Evolutionary conservation across 2,329 filamentous ascomycete species (phyloP).

Genomic region (Stachybotrys elegans): DNA sequence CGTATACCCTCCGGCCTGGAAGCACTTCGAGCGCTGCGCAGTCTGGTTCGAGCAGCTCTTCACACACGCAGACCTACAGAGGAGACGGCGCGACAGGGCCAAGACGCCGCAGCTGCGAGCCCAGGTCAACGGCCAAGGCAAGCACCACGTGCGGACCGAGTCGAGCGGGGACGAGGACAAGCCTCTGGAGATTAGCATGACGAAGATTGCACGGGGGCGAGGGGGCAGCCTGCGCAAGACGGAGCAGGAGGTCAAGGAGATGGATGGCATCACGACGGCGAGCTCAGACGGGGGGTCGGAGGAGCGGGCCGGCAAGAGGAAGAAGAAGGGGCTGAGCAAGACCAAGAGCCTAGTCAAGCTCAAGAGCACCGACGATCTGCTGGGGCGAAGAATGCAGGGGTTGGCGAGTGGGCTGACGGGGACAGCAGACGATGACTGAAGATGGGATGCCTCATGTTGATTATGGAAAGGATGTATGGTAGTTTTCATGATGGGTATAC

Average conservation of each 20-base stretch:
- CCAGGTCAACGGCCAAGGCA: slow-evolving; percentile 18
- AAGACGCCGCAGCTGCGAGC: slow-evolving; percentile 8
- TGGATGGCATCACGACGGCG: slow-evolving; percentile 8
- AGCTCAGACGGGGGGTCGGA: slow-evolving; percentile 15
- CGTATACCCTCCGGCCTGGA: slow-evolving; percentile 86
- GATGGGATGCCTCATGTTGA: no score
- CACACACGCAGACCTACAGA: slow-evolving; percentile 39
- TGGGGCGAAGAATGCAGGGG: slow-evolving; percentile 54
- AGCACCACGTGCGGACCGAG: slow-evolving; percentile 38
- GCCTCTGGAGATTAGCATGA: slow-evolving; percentile 76
- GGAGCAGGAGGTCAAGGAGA: slow-evolving; percentile 12
- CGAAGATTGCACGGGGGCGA: slow-evolving; percentile 34
- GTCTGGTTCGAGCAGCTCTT: slow-evolving; percentile 82
- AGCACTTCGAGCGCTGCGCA: slow-evolving; percentile 73
- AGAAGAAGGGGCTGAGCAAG: slow-evolving; percentile 28
- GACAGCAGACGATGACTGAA: slow-evolving; percentile 35
- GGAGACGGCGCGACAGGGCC: slow-evolving; percentile 18
- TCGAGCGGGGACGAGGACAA: slow-evolving; percentile 74
- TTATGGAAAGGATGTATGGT: no score
- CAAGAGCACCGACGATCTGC: slow-evolving; percentile 52
- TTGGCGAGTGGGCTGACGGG: slow-evolving; percentile 50
- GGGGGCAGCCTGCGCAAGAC: slow-evolving; percentile 11
- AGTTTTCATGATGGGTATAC: no score
- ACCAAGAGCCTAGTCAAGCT: slow-evolving; percentile 47
- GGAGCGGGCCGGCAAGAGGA: slow-evolving; percentile 19